These are phyloP conservation scores for Volvox carteri DNA, from an alignment of 163 green algal species.

Conservation along the genomic window DNA sequence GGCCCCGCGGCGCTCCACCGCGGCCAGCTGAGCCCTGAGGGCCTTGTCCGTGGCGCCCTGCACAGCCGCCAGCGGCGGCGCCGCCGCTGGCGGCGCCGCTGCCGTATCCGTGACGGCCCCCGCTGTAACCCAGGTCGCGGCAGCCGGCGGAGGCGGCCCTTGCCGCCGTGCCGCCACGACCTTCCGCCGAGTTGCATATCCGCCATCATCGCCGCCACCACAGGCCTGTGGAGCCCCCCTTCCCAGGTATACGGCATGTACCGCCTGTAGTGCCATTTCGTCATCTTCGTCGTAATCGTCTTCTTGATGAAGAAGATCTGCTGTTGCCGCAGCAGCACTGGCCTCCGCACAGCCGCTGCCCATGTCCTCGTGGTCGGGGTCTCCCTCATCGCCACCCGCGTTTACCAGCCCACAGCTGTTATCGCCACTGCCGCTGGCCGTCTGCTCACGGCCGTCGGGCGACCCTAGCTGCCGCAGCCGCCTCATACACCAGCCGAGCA, in stretches of 20 bases:
- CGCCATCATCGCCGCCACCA: not conserved
- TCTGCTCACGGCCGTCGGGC: too few species aligned
- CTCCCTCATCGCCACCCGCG: too few species aligned
- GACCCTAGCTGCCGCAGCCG: not conserved
- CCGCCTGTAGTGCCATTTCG: constrained; percentile 18
- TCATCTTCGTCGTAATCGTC: constrained; percentile 20
- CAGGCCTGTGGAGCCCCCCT: not conserved
- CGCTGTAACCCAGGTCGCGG: not conserved
- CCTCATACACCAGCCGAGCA: not conserved
- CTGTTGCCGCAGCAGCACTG: too few species aligned
- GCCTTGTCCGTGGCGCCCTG: too few species aligned
- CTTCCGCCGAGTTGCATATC: not conserved
- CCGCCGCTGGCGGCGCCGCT: not conserved
- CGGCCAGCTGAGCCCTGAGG: not conserved
- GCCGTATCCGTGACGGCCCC: not conserved
- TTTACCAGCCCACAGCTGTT: too few species aligned
- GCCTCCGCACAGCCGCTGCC: too few species aligned
- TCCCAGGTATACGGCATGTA: constrained; percentile 13
- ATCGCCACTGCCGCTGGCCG: too few species aligned
- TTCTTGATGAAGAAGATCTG: too few species aligned
- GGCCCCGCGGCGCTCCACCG: too few species aligned
- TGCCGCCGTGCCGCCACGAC: not conserved
- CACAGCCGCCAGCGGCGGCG: not conserved
- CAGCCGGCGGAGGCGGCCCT: too few species aligned
- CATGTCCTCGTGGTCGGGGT: too few species aligned